Percentiles rank a stretch among this genome's conserved stretches.
Evolutionary conservation across 2,329 filamentous ascomycete genomes (phyloP).

Genomic region (Aspergillus glaucus): DNA sequence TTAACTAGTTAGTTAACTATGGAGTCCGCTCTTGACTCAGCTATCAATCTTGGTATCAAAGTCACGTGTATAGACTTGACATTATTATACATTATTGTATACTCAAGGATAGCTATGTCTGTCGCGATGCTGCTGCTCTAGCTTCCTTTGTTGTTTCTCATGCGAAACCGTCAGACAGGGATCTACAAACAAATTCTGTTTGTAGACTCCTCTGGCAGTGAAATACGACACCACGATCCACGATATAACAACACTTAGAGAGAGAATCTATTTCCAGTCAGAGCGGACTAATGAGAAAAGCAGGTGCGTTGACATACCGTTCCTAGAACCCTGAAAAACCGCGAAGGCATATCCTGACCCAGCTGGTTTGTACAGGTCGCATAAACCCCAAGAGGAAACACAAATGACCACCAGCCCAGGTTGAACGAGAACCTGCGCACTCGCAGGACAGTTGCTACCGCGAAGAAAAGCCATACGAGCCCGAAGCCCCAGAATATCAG

Average conservation of each 20-base stretch:
- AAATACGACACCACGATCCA: constrained; percentile 3
- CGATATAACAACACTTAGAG: constrained; percentile 2
- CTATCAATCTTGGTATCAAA: too few relatives aligned
- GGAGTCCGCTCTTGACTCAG: too few relatives aligned
- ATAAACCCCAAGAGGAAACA: constrained; percentile 52
- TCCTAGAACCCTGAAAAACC: constrained; percentile 51
- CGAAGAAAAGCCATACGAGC: constrained; percentile 28
- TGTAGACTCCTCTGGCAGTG: constrained; percentile 2
- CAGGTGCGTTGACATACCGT: constrained; percentile 27
- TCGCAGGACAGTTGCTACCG: constrained; percentile 20
- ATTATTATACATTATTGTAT: too few relatives aligned
- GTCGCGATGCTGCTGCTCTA: background rate
- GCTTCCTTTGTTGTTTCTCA: background rate
- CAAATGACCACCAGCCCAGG: constrained; percentile 56
- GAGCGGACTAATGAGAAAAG: background rate
- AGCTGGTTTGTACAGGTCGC: constrained; percentile 35
- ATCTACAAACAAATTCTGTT: constrained; percentile 2
- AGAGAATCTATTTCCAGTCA: constrained; percentile 1
- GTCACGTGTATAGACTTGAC: too few relatives aligned
- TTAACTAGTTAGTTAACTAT: too few relatives aligned
- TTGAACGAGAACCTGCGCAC: constrained; percentile 47
- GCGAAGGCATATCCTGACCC: constrained; percentile 46
- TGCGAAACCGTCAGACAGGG: background rate
- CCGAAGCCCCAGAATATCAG: constrained; percentile 30
- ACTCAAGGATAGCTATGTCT: background rate